phyloP scores from a whole-genome alignment of 163 green algal genomes.

The Trebouxiophyceae sp. region DNA sequence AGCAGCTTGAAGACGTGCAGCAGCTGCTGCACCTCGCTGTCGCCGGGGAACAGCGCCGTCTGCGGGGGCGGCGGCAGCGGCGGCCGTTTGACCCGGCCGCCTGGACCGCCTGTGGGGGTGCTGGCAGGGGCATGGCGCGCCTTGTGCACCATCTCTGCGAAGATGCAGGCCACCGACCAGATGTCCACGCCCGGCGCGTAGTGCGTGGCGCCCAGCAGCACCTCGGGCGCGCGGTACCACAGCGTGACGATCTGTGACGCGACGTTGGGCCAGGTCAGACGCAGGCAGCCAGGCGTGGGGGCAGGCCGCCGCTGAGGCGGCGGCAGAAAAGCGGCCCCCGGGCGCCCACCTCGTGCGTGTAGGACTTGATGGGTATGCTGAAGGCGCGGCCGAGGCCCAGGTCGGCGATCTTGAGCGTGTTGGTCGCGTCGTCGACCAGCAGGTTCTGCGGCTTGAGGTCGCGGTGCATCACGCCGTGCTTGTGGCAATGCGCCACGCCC shows the following conservation, averaged over 20 bases:
- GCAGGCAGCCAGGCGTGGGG: no score
- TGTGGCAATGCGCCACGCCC: slow-evolving; percentile 92
- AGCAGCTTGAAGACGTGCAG: slow-evolving; percentile 99
- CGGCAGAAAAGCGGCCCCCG: no score
- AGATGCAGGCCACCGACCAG: slow-evolving; percentile 97
- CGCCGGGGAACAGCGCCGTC: slow-evolving; percentile 91
- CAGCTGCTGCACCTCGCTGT: slow-evolving; percentile 97
- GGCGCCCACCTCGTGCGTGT: slow-evolving; percentile 88
- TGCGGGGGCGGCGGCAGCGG: no score
- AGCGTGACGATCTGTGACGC: slow-evolving; percentile 99
- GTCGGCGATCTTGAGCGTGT: slow-evolving; percentile 91
- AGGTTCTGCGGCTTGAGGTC: slow-evolving; percentile 99
- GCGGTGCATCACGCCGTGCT: slow-evolving; percentile 89
- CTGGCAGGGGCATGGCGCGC: no score
- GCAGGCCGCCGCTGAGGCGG: no score
- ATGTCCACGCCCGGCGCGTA: slow-evolving; percentile 98
- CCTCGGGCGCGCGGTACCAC: slow-evolving; percentile 98
- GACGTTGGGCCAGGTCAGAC: no score
- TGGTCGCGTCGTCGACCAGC: slow-evolving; percentile 81
- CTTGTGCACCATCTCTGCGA: slow-evolving; percentile 93
- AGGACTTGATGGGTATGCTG: slow-evolving; percentile 95
- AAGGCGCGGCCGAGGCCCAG: slow-evolving; percentile 92
- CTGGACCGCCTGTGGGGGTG: no score
- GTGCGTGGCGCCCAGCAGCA: slow-evolving; percentile 91
- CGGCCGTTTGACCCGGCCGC: no score